phyloP scores from a whole-genome alignment of 148 eudicot species.

The Rhododendron kiyosumense region DNA sequence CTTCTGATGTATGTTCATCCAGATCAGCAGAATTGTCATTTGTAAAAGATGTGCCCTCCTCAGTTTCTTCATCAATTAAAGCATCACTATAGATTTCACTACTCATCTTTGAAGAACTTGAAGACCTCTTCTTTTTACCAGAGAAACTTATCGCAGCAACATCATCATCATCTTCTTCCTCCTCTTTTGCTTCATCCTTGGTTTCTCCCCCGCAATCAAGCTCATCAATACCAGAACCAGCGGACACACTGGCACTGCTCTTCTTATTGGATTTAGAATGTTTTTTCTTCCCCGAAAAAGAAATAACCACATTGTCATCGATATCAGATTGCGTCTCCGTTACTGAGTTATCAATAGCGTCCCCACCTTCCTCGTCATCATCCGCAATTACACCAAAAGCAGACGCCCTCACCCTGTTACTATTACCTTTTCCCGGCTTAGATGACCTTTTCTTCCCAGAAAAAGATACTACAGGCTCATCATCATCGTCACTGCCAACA shows the following conservation, averaged over 20 bases:
- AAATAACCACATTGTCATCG: conserved; percentile 41
- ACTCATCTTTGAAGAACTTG: conserved; percentile 51
- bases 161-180: conserved; percentile 24
- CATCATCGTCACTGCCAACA: conserved; percentile 34
- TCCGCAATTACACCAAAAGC: conserved; percentile 46
- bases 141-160: conserved; percentile 36
- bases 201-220: conserved; percentile 32
- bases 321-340: conserved; percentile 30
- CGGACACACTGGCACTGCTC: conserved; percentile 11
- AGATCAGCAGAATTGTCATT: conserved; percentile 16
- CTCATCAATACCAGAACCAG: conserved; percentile 25
- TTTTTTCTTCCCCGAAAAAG: conserved; percentile 65
- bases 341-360: conserved; percentile 15
- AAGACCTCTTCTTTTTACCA: conserved; percentile 66
- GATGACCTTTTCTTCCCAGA: conserved; percentile 35
- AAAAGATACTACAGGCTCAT: conserved; percentile 20
- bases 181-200: conserved; percentile 13
- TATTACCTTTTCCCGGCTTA: conserved; percentile 28
- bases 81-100: conserved; percentile 40
- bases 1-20: conserved; percentile 32
- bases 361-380: conserved; percentile 36
- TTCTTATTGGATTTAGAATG: conserved; percentile 46
- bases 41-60: conserved; percentile 43
- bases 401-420: conserved; percentile 30
- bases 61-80: conserved; percentile 49